Percentiles rank a stretch among this genome's conserved stretches.
phyloP scores from a whole-genome alignment of 495 filamentous ascomycete species.

The Xylaria acuta region DNA sequence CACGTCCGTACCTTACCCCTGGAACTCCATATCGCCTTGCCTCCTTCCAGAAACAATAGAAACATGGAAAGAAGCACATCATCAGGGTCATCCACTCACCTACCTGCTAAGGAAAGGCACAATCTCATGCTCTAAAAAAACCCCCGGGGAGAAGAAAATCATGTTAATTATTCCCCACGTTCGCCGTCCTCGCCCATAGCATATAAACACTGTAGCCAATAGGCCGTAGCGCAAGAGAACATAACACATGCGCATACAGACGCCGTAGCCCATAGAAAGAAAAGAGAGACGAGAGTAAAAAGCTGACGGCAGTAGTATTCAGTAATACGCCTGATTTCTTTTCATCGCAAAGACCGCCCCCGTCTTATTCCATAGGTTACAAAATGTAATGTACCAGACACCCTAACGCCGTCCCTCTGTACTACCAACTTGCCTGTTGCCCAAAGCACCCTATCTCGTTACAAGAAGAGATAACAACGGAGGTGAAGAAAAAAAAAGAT shows the following conservation, averaged over 20 bases:
- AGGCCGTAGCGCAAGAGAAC: not conserved
- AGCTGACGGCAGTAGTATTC: not conserved
- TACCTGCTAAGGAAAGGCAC: too few species aligned
- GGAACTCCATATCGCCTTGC: too few species aligned
- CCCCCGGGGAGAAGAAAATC: not conserved
- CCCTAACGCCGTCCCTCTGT: conserved; percentile 8
- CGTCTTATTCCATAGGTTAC: not conserved
- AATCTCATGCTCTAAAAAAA: not conserved
- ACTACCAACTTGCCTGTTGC: not conserved
- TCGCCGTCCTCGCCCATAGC: not conserved
- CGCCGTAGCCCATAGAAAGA: not conserved
- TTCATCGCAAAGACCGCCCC: conserved; percentile 1
- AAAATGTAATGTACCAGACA: not conserved
- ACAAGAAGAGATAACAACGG: conserved; percentile 1
- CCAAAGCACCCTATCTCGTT: conserved; percentile 6
- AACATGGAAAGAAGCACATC: not conserved
- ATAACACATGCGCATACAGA: not conserved
- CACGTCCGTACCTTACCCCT: too few species aligned
- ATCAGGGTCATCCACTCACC: not conserved
- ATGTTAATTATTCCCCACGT: not conserved
- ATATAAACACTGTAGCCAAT: not conserved
- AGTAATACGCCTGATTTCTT: conserved; percentile 14
- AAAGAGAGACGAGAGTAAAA: not conserved
- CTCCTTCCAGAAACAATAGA: not conserved
- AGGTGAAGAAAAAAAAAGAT: not conserved